Conservation (phyloP, 1,139 yeast species). For the Fermentozyma sake region DNA sequence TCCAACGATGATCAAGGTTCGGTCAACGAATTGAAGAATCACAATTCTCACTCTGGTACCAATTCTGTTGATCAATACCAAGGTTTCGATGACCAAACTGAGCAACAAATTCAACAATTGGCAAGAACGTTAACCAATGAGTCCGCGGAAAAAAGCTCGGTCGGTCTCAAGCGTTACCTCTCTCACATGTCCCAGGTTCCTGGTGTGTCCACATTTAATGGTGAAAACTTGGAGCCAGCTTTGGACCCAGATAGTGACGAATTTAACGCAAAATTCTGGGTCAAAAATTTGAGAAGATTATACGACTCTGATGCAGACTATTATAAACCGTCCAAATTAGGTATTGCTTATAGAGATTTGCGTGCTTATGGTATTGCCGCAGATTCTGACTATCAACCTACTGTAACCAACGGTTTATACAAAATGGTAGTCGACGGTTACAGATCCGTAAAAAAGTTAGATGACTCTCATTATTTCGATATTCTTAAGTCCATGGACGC, state of each 20-base stretch:
- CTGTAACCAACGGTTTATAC: constrained; percentile 50
- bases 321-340: constrained; percentile 60
- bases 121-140: constrained; percentile 50
- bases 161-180: constrained; percentile 28
- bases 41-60: constrained; percentile 8
- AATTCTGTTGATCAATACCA: constrained; percentile 28
- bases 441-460: constrained; percentile 17
- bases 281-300: constrained; percentile 59
- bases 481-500: constrained; percentile 70
- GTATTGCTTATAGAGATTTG: constrained; percentile 64
- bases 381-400: constrained; percentile 77
- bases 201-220: constrained; percentile 36
- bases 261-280: constrained; percentile 69
- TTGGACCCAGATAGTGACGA: constrained; percentile 41
- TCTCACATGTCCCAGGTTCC: constrained; percentile 52
- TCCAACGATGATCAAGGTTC: too few relatives aligned
- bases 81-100: constrained; percentile 32
- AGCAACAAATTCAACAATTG: constrained; percentile 46
- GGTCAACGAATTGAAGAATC: too few relatives aligned
- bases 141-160: constrained; percentile 10
- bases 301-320: constrained; percentile 56
- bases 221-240: constrained; percentile 10
- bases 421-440: constrained; percentile 13
- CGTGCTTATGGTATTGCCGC: constrained; percentile 73
- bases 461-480: constrained; percentile 34